Conservation (phyloP, 371 early-diverging fungal species). For the Rhizopus stolonifer region DNA sequence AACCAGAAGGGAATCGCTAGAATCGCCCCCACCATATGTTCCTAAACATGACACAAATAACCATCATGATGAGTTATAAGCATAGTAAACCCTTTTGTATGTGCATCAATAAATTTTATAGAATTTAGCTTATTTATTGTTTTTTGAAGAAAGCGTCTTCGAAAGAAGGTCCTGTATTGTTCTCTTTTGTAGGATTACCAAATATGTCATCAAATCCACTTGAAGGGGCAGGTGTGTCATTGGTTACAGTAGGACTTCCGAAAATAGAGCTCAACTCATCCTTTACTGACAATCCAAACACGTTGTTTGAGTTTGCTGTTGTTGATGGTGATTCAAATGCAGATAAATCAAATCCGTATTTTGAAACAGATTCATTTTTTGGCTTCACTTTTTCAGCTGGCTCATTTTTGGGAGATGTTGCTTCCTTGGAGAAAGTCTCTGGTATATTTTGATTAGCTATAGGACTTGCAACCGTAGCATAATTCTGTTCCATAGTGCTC, state of each 20-base stretch:
- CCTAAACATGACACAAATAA: conserved; percentile 1
- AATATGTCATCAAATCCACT: conserved; percentile 22
- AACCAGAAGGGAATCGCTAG: conserved; percentile 13
- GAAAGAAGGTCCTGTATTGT: conserved; percentile 8
- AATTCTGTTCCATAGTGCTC: conserved; percentile 43
- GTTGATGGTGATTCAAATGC: conserved; percentile 36
- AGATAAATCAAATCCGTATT: conserved; percentile 49
- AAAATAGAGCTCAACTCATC: conserved; percentile 42
- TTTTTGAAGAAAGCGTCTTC: conserved; percentile 20
- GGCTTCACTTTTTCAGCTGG: neutral
- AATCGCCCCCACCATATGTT: conserved; percentile 12
- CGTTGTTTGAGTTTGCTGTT: neutral
- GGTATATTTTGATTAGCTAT: neutral
- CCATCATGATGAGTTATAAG: conserved; percentile 1
- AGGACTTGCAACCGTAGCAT: conserved; percentile 1
- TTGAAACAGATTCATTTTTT: conserved; percentile 10
- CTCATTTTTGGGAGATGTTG: neutral
- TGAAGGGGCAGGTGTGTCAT: conserved; percentile 9
- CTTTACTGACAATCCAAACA: conserved; percentile 19
- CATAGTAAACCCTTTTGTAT: neutral
- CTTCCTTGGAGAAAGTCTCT: neutral
- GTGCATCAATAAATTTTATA: neutral
- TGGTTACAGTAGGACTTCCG: conserved; percentile 17
- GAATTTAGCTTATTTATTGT: neutral
- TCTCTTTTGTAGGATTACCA: neutral